Evolutionary conservation across 352 stramenopile species (phyloP), one percentile per base, ranked within the genome.

Genomic region (Saprolegnia parasitica): DNA sequence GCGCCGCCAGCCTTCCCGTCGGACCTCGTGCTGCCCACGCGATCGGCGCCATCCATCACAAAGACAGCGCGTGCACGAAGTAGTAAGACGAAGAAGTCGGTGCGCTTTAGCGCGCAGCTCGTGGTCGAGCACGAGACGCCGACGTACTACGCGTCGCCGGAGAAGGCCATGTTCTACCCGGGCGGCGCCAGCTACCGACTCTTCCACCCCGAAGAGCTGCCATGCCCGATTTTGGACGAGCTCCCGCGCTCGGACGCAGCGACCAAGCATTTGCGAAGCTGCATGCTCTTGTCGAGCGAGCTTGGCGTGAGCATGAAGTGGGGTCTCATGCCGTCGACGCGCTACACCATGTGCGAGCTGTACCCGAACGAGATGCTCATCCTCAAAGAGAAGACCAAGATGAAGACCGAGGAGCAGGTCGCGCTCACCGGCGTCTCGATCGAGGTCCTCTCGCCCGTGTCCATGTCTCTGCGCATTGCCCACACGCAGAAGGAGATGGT

Each of bases 361-460:
- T 70, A 70, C 42, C 63, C 63, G 15, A 70, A 70, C 37, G 63
- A 70, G 62, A 54, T 70, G 63, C 39, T 70, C 21, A 70, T 70
- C 29, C 55, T 58, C 39, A 26, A 52, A 16, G 63, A 70, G 18
- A 70, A 61, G 26, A 70, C 63, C 18, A 70, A 61, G 37, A 62
- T 49, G 42, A 58, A 56, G 39, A 57, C 26, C 13, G 15, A 70
- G 21, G 63, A 70, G 50, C 63, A 58, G 20, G 54, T 70, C 10
- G 63, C 63, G 13, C 55, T 70, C 29, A 63, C 63, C 20, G 63
- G 63, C 13, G 55, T 70, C n/a, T 55, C 55, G 54, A 37, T 70
- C 42, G 63, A 70, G 23, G 37, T 70, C 8, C 11, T 70, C 11
- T 70, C 63, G 46, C 49, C 63, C 9, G 4, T 70, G 20, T 60